Conservation (phyloP, 1,284 basidiomycete genomes). For the Takashimella koratensis region DNA sequence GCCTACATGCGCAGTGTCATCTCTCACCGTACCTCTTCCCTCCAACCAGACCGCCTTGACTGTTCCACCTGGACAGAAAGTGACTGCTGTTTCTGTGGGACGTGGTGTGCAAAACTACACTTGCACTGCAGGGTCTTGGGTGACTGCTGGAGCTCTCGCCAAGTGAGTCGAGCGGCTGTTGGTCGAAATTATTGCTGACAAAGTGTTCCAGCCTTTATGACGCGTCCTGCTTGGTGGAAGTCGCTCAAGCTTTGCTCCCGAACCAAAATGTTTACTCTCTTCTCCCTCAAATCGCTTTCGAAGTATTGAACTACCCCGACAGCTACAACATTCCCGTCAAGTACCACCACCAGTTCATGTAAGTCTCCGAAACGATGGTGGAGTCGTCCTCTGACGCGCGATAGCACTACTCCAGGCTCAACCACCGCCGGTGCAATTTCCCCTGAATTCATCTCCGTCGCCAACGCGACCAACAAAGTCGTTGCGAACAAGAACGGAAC, state of each 20-base stretch:
- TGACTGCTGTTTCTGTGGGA: conserved; percentile 18
- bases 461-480: conserved; percentile 46
- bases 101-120: conserved; percentile 40
- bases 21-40: conserved; percentile 4
- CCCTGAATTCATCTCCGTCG: conserved; percentile 23
- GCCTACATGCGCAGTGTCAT: neutral
- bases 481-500: conserved; percentile 30
- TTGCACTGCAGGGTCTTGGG: conserved; percentile 25
- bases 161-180: conserved; percentile 23
- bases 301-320: conserved; percentile 19
- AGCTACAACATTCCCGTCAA: conserved; percentile 19
- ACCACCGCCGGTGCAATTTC: conserved; percentile 19
- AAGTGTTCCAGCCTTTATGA: conserved; percentile 53
- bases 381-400: neutral
- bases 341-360: conserved; percentile 52
- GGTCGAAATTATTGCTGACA: neutral
- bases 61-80: conserved; percentile 16
- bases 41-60: conserved; percentile 4
- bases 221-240: conserved; percentile 55
- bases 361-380: conserved; percentile 47
- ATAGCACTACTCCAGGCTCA: conserved; percentile 13
- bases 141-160: conserved; percentile 31
- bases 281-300: conserved; percentile 20
- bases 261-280: neutral
- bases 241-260: conserved; percentile 4